Evolutionary conservation across 2,329 filamentous ascomycete species (phyloP), one percentile per base, ranked within the genome.

Genomic region (Talaromyces sp.): DNA sequence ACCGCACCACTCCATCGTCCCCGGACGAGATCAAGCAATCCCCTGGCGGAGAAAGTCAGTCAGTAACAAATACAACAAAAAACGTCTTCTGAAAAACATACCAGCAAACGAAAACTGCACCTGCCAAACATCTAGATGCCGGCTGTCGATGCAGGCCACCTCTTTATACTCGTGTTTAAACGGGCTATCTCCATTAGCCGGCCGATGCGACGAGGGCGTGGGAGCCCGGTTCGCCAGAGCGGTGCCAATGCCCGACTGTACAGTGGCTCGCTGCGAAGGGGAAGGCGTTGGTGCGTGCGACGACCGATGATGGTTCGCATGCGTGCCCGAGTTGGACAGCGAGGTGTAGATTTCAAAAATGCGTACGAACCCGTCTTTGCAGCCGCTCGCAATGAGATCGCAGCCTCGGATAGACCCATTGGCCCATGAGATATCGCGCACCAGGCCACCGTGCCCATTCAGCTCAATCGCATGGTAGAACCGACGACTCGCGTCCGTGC

Each of bases 341-440:
- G 66, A 68, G n/a, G 76, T 78, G 62, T 77, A 76, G 4, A 78
- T 70, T 67, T 93, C 87, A 70, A 96, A 96, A n/a, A 99, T 89
- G 46, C 93, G 84, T 46, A 97, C 86, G 67, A 86, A 88, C 3
- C 95, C 93, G 71, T 99, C 95, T 74, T 96, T 96, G 71, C 91
- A 95, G 2, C 92, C 93, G 6, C 93, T 96, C 3, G 93, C 95
- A 67, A 98, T 84, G 60, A 93, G 84, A 73, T 99, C 95, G 72
- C 91, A 93, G 1, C 93, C 93, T 43, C 93, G 82, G 68, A 96
- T 91, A 65, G 92, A 96, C 13, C 92, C 93, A 54, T 92, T 89
- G 0, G 93, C 91, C 95, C 95, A 99, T 2, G 91, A 88, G 1
- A 97, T 85, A 72, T 97, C 93, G 54, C 93, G 84, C 7, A 97